These are phyloP conservation scores for Suaeda aralocaspica DNA, from an alignment of 148 eudicot genomes.

Conservation along the genomic window DNA sequence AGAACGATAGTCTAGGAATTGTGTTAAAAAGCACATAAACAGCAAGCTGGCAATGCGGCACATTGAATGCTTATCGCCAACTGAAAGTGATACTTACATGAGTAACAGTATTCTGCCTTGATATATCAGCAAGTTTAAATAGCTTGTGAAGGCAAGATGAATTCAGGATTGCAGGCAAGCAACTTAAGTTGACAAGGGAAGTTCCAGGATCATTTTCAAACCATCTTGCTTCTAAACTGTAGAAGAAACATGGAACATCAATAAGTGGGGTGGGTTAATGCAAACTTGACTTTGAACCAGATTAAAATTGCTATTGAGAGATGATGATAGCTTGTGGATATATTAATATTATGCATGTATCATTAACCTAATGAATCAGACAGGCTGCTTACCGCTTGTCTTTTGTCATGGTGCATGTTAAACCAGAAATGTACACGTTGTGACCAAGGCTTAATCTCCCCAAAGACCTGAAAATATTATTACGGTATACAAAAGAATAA, in stretches of 20 bases:
- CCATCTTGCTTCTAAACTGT: conserved; percentile 83
- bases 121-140: conserved; percentile 57
- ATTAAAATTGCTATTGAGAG: not conserved
- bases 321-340: not conserved
- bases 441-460: conserved; percentile 84
- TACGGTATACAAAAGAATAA: conserved; percentile 11
- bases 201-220: conserved; percentile 62
- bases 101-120: conserved; percentile 39
- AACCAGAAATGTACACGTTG: conserved; percentile 60
- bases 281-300: not conserved
- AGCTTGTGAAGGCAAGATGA: conserved; percentile 74
- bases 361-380: not conserved
- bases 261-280: not conserved
- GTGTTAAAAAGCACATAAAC: not conserved
- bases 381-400: conserved; percentile 46
- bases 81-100: conserved; percentile 42
- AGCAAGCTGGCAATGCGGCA: not conserved
- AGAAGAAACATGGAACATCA: conserved; percentile 22
- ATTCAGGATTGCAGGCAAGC: conserved; percentile 85
- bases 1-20: not conserved
- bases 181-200: conserved; percentile 69
- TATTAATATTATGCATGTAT: not conserved
- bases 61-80: conserved; percentile 5
- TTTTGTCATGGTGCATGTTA: conserved; percentile 60
- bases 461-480: conserved; percentile 58